Percentiles rank a stretch among this genome's conserved stretches.
Evolutionary conservation across 2,329 filamentous ascomycete species (phyloP).

Genomic region (Cercospora sesami): DNA sequence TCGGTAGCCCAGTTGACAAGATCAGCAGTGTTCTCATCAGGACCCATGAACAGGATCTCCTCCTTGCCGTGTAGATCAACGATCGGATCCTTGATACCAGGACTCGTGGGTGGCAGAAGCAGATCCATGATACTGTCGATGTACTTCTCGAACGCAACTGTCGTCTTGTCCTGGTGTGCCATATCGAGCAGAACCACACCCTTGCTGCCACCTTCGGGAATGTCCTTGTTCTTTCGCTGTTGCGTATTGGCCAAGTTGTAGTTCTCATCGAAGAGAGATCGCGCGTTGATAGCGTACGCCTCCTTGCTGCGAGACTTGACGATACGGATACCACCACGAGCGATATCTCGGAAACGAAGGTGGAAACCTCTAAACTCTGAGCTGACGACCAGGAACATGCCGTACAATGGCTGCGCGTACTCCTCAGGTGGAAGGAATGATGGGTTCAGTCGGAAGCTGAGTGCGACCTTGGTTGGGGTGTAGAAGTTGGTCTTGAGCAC

Average conservation of each 20-base stretch:
- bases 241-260: conserved; percentile 98
- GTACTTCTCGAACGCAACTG: conserved; percentile 97
- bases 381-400: conserved; percentile 98
- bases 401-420: conserved; percentile 90
- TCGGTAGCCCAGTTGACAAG: conserved; percentile 98
- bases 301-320: conserved; percentile 97
- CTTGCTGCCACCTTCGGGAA: conserved; percentile 96
- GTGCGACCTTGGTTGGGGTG: conserved; percentile 95
- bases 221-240: conserved; percentile 99
- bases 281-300: conserved; percentile 92
- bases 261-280: conserved; percentile 97
- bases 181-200: conserved; percentile 93
- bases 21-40: conserved; percentile 97
- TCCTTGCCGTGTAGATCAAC: conserved; percentile 93
- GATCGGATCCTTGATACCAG: conserved; percentile 98
- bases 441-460: conserved; percentile 92
- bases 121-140: conserved; percentile 98
- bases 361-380: conserved; percentile 97
- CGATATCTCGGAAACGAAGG: conserved; percentile 93
- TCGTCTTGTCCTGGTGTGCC: conserved; percentile 88
- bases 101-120: conserved; percentile 81
- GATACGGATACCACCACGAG: conserved; percentile 94
- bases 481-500: conserved; percentile 97
- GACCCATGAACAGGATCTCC: conserved; percentile 98
- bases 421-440: conserved; percentile 86